Evolutionary conservation across 169 alveolate species (phyloP), one percentile per base, ranked within the genome.

Genomic region (Eimeria necatrix): DNA sequence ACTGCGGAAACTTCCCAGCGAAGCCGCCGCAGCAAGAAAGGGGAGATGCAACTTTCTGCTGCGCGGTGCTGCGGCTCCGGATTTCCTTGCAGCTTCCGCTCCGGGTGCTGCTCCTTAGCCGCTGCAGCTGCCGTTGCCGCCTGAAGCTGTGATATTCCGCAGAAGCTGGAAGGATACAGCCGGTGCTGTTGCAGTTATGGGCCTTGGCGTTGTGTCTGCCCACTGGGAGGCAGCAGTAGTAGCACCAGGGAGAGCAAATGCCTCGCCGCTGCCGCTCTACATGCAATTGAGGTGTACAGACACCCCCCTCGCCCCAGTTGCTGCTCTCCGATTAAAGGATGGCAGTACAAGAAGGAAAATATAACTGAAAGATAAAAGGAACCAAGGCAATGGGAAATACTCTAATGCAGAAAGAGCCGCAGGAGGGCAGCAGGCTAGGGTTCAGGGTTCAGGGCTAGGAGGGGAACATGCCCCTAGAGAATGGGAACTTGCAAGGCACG

Each of bases 351-450:
- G 46, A 51, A 7, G 46, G 46, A 48, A 76, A 76, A n/a, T 76
- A 76, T 76, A 51, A 14, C 12, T 22, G 83, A 26, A 51, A 76
- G 46, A 76, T 51, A 76, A 60, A 76, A 56, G 87, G 64, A 76
- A 76, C 64, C 87, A 76, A 49, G 68, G 87, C 87, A 76, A 76
- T 60, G 46, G 51, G 87, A 76, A 51, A 46, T 76, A 14, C 68
- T 76, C 87, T 51, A 76, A 76, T 46, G 64, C 87, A 76, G 87
- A 76, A 76, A 48, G 64, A 76, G 87, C 87, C 32, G 87, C 68
- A 76, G 64, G 61, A 76, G 87, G 68, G 87, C 87, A 41, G 87
- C 87, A 76, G 87, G 48, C 64, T 76, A 76, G 64, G 68, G 68
- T 48, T 48, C 16, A 76, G 51, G 87, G 87, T 76, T 7, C 87